phyloP scores from a whole-genome alignment of 78 protist species.

The Cavenderia fasciculata region DNA sequence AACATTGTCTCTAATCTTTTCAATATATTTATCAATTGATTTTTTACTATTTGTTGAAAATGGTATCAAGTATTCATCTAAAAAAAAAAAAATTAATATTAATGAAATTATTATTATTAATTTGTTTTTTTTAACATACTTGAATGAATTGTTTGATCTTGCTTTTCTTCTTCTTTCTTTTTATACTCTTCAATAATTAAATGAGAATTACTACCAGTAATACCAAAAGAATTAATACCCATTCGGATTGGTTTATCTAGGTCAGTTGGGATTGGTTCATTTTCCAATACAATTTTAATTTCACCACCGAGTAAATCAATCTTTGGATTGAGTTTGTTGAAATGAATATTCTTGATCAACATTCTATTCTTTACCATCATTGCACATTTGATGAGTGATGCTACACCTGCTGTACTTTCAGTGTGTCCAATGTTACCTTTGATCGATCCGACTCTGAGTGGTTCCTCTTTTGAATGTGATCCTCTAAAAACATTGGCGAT shows the following conservation, averaged over 20 bases:
- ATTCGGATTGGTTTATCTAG: not conserved
- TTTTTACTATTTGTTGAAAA: not conserved
- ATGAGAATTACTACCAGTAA: slow-evolving; percentile 32
- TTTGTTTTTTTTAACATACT: not conserved
- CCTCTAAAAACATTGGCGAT: not conserved
- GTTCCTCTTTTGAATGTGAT: not conserved
- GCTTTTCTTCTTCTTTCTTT: not conserved
- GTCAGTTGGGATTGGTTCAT: not conserved
- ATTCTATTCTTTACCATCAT: slow-evolving; percentile 23
- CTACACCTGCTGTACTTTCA: slow-evolving; percentile 39
- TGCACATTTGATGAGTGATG: slow-evolving; percentile 54
- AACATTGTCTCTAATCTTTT: not conserved
- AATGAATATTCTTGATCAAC: slow-evolving; percentile 23
- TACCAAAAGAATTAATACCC: slow-evolving; percentile 44
- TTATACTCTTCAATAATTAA: slow-evolving; percentile 12
- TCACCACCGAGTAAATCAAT: slow-evolving; percentile 45
- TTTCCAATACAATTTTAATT: not conserved
- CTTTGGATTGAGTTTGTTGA: slow-evolving; percentile 31
- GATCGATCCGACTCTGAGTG: slow-evolving; percentile 17
- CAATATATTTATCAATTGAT: not conserved
- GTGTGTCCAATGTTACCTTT: slow-evolving; percentile 25
- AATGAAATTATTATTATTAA: not conserved
- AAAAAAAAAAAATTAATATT: too few relatives aligned
- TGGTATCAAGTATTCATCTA: not conserved
- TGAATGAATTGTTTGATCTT: not conserved